Evolutionary conservation across 805 yeast species (phyloP).

Genomic region (Kregervanrija delftensis): DNA sequence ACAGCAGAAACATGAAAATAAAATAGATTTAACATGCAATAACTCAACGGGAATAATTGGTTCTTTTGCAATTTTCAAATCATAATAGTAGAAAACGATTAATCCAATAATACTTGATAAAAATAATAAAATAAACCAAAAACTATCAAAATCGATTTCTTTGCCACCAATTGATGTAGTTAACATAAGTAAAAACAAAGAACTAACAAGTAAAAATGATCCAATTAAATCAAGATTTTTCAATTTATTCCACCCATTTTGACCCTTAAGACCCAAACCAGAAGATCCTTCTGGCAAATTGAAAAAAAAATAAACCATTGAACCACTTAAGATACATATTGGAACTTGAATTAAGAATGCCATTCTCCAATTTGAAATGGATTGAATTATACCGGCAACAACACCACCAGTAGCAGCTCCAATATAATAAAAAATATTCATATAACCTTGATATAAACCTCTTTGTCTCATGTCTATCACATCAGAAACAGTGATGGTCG

Average conservation of each 20-base stretch:
- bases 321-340: constrained; percentile 34
- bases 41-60: constrained; percentile 63
- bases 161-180: constrained; percentile 65
- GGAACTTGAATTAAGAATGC: constrained; percentile 49
- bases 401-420: constrained; percentile 72
- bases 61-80: constrained; percentile 44
- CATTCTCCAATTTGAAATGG: constrained; percentile 56
- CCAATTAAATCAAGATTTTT: constrained; percentile 65
- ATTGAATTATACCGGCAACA: constrained; percentile 50
- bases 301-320: constrained; percentile 23
- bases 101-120: constrained; percentile 28
- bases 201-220: constrained; percentile 47
- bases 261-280: constrained; percentile 44
- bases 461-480: constrained; percentile 67
- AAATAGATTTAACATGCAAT: constrained; percentile 50
- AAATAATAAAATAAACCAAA: constrained; percentile 29
- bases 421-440: constrained; percentile 63
- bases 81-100: constrained; percentile 43
- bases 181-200: constrained; percentile 52
- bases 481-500: constrained; percentile 71
- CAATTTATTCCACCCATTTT: constrained; percentile 37
- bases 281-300: constrained; percentile 25
- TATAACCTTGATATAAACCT: constrained; percentile 76
- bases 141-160: constrained; percentile 40
- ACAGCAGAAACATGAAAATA: constrained; percentile 57